phyloP scores from a whole-genome alignment of 352 stramenopile species.

The Phytophthora tubulina region DNA sequence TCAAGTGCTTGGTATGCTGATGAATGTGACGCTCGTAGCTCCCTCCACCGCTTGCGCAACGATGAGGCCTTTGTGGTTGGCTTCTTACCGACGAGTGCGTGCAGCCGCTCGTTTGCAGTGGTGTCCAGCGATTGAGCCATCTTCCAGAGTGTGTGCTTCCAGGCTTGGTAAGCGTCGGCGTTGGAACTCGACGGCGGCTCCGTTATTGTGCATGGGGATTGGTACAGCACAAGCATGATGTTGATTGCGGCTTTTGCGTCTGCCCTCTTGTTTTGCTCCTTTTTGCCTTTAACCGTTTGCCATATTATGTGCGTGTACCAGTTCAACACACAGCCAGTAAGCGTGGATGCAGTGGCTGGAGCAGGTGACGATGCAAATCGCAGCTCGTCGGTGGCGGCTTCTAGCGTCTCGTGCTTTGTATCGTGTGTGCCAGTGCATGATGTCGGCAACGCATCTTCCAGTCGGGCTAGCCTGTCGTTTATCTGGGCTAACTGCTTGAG shows the following conservation, averaged over 20 bases:
- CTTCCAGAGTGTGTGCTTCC: neutral
- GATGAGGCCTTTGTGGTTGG: neutral
- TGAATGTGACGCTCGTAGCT: neutral
- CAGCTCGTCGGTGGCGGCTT: neutral
- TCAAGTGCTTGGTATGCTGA: neutral
- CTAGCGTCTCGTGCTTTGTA: neutral
- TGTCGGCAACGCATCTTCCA: neutral
- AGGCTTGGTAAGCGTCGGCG: neutral
- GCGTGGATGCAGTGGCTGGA: constrained; percentile 13
- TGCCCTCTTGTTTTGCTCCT: constrained; percentile 1
- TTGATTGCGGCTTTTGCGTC: neutral
- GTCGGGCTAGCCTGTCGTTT: neutral
- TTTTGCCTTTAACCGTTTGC: constrained; percentile 20
- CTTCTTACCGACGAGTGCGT: neutral
- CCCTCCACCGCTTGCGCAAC: neutral
- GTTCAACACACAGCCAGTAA: constrained; percentile 7
- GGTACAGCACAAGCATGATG: neutral
- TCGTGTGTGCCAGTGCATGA: neutral
- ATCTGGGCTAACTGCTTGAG: neutral
- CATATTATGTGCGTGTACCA: constrained; percentile 16
- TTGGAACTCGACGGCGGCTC: neutral
- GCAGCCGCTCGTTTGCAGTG: constrained; percentile 3
- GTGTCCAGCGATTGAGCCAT: neutral
- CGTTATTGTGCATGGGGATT: neutral
- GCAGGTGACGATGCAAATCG: neutral